Evolutionary conservation across 106 monocot genomes (phyloP).

Genomic region (Acorus gramineus): DNA sequence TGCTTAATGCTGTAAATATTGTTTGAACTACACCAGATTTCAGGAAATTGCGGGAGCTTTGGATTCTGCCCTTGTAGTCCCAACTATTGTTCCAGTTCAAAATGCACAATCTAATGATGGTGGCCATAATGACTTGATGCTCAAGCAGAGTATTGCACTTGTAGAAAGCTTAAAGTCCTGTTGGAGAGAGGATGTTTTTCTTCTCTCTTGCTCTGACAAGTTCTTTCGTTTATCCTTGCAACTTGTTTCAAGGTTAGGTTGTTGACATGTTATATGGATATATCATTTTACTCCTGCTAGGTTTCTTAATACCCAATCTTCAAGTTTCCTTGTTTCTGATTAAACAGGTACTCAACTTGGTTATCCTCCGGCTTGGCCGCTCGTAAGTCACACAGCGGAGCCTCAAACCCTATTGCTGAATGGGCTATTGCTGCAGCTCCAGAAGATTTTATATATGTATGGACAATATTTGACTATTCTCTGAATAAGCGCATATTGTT

Average conservation of each 20-base stretch:
- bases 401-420: conserved; percentile 34
- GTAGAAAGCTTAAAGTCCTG: conserved; percentile 74
- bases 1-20: background rate
- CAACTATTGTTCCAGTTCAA: conserved; percentile 37
- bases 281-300: too few relatives aligned
- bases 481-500: too few relatives aligned
- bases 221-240: conserved; percentile 86
- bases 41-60: conserved; percentile 93
- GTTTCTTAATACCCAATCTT: too few relatives aligned
- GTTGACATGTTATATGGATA: background rate
- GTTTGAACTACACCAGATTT: conserved; percentile 55
- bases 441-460: conserved; percentile 95
- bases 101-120: conserved; percentile 18
- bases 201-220: conserved; percentile 82
- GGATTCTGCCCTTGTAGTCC: conserved; percentile 54
- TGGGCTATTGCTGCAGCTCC: conserved; percentile 59
- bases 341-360: conserved; percentile 77
- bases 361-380: conserved; percentile 70
- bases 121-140: conserved; percentile 24
- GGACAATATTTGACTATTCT: background rate
- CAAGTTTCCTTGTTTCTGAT: too few relatives aligned
- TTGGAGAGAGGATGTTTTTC: conserved; percentile 87
- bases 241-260: conserved; percentile 73
- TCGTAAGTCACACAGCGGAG: conserved; percentile 29
- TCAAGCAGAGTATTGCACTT: conserved; percentile 73